Base-by-base conservation (phyloP, 129 eudicot species). In the Silybum marianum region DNA sequence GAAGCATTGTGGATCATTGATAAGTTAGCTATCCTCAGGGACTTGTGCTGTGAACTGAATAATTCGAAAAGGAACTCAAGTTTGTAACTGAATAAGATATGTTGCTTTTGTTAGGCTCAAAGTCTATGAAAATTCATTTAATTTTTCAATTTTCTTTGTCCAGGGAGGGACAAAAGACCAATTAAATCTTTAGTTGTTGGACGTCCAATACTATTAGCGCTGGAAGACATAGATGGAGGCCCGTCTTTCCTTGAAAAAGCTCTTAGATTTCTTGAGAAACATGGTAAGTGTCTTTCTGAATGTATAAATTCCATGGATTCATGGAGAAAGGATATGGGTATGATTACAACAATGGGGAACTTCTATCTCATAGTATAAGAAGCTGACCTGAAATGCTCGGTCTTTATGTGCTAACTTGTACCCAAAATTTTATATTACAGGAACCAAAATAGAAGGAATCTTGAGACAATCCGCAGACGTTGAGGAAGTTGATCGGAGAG, bases 171-270 rank as follows among this genome's bases (percentile, higher is more conserved):
- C 44, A 94, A 88, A 73, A 89, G 90, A 30, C 92, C 97, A 21
- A 86, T 92, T 67, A 94, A 92, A 78, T 94, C 98, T 14, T 87
- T 94, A 84, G 98, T 94, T 83, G 97, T 94, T 83, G 98, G 98
- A 71, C 89, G 98, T 21, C 98, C 98, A 60, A 94, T 94, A 82
- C 87, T 94, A 87, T 91, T 94, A 58, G 98, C 97, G 18, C 78
- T 91, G 74, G 98, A 94, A 87, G 98, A 94, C 84, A 92, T 94
- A 72, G 97, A 94, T 86, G 98, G 98, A 72, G 97, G 97, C 46
- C 98, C 98, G 6, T 94, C 98, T 48, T 94, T 94, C 81, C 89
- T 94, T 73, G 98, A 94, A 85, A 94, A 94, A 84, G 98, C 97
- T 84, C 97, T 94, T 71, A 86, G 86, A 72, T 94, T 94, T 88